A percentile compares a stretch with the other conserved stretches of the same genome.
These are phyloP conservation scores for Cucumis melo DNA, from an alignment of 306 rosid species.

Conservation along the genomic window DNA sequence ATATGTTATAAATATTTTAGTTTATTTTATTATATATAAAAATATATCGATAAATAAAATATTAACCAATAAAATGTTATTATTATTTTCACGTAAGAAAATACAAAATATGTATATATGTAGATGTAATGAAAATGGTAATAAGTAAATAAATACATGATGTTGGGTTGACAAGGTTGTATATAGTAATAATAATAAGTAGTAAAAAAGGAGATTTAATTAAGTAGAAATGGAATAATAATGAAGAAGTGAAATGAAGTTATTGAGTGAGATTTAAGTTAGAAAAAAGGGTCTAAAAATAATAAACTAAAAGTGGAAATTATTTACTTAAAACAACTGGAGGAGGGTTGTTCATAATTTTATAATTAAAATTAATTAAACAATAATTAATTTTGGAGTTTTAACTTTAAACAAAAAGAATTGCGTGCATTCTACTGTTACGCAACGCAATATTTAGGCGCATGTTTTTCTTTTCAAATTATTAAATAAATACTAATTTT, in stretches of 20 bases:
- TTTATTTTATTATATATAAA: no score
- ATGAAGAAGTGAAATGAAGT: background rate
- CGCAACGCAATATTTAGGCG: constrained; percentile 4
- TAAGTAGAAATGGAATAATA: background rate
- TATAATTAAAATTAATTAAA: background rate
- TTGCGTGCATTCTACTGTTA: constrained; percentile 3
- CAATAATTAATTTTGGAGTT: background rate
- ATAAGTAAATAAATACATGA: no score
- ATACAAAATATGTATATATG: no score
- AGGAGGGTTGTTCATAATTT: background rate
- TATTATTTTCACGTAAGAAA: no score
- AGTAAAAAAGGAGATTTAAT: background rate
- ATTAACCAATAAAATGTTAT: no score
- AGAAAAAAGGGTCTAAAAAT: background rate
- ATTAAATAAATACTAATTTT: no score
- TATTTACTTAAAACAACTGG: background rate
- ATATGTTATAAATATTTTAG: no score
- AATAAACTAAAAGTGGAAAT: background rate
- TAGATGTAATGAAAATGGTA: no score
- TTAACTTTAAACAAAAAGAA: background rate
- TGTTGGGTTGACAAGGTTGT: no score
- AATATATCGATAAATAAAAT: no score
- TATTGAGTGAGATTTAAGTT: constrained; percentile 3
- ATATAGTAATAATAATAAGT: no score
- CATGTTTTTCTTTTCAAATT: background rate